Evolutionary conservation across 148 eudicot genomes (phyloP).

Genomic region (Vaccinium vitisidaea): DNA sequence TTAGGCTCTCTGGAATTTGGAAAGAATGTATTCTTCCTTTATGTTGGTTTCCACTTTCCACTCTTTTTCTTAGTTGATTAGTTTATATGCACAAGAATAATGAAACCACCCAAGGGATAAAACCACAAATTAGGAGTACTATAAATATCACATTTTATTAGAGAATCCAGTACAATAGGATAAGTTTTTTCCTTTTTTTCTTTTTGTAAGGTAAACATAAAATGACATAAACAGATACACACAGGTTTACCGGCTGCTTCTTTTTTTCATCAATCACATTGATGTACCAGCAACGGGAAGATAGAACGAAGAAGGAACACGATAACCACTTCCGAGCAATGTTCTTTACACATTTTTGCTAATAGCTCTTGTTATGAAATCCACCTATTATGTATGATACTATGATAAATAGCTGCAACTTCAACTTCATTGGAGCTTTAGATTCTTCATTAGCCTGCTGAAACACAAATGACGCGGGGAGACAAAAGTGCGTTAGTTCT

Average conservation of each 20-base stretch:
- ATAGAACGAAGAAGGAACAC: background rate
- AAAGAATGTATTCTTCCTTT: background rate
- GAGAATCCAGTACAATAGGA: conserved; percentile 17
- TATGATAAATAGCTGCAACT: background rate
- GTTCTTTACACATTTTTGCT: background rate
- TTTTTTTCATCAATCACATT: background rate
- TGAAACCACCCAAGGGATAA: background rate
- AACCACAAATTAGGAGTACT: background rate
- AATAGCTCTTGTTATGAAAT: background rate
- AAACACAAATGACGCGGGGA: background rate
- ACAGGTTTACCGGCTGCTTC: background rate
- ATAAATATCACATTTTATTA: background rate
- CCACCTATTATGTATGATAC: background rate
- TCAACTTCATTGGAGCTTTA: conserved; percentile 32
- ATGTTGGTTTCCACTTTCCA: background rate
- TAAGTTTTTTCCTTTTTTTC: too few relatives aligned
- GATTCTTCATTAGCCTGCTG: conserved; percentile 41
- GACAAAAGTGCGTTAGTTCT: conserved; percentile 9
- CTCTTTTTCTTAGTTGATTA: background rate
- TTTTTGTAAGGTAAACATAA: background rate
- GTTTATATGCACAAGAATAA: background rate
- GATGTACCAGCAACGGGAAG: background rate
- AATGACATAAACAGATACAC: background rate
- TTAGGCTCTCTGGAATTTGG: background rate
- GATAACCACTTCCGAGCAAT: background rate